Base-by-base conservation (phyloP, 1,284 basidiomycete species). In the Apiotrichum brassicae region DNA sequence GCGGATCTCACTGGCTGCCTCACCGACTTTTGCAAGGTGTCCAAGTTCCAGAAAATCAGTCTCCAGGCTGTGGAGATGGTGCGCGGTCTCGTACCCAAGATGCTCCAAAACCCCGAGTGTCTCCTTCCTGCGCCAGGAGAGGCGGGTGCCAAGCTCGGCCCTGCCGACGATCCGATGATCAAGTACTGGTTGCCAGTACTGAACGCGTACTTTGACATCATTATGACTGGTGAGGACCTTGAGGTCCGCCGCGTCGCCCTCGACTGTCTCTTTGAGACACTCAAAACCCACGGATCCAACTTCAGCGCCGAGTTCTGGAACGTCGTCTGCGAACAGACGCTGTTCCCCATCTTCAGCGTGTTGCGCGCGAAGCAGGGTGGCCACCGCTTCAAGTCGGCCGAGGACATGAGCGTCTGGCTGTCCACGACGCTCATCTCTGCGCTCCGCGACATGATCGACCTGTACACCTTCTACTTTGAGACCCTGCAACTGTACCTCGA, bases 381-480 rank as follows among this genome's bases (percentile, higher is more conserved):
- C 38, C 93, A 97, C 68, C 74, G 92, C 24, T 97, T 97, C 77
- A 88, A 80, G 66, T 93, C 90, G 3, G 90, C 97, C 65, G 95
- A 98, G 68, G 95, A 98, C 64, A 95, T 97, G 91, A 95, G 91
- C 63, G 93, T 99, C 14, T 99, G 95, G 95, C 76, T 99, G 41
- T 97, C 92, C 37, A 97, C 95, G 8, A 99, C 95, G 2, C 93
- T 99, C 85, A 97, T 99, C 49, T 94, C 98, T 68, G 95, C 95
- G 1, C 78, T 99, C 49, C 82, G 95, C 30, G 90, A 97, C 72
- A 78, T 98, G 56, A 88, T 99, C 55, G 90, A 95, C 66, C 80
- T 99, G 19, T 99, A 95, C 73, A 95, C 95, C 2, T 89, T 83
- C 75, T 95, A 92, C 76, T 98, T 97, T 70, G 87, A 90, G 55